Evolutionary conservation across 306 rosid genomes (phyloP).

Genomic region (Nissolia schottii): DNA sequence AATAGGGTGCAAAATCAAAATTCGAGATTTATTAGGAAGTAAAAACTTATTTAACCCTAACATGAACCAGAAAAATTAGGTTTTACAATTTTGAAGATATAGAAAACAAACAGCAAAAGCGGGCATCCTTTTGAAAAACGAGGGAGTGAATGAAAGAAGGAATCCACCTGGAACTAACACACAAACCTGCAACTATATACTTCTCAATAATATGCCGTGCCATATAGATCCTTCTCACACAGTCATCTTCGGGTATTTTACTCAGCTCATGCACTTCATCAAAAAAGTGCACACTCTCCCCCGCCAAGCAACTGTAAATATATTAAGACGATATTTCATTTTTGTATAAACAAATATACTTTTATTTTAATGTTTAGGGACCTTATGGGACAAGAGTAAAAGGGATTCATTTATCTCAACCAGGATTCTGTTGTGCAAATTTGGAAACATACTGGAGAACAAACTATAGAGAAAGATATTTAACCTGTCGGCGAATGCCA

Average conservation of each 20-base stretch:
- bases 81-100: neutral
- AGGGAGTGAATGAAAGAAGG: neutral
- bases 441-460: neutral
- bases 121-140: neutral
- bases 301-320: constrained; percentile 92
- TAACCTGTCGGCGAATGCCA: constrained; percentile 94
- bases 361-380: neutral
- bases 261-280: constrained; percentile 86
- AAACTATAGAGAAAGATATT: neutral
- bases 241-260: constrained; percentile 72
- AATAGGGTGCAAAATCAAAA: no score
- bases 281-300: constrained; percentile 89
- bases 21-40: no score
- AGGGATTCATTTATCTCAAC: constrained; percentile 15
- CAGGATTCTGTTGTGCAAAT: neutral
- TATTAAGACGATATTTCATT: constrained; percentile 11
- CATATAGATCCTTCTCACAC: constrained; percentile 92
- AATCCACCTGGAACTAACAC: neutral
- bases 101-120: neutral
- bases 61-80: neutral
- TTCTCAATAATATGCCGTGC: constrained; percentile 88
- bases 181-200: constrained; percentile 79
- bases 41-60: no score
- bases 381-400: neutral
- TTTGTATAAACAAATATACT: neutral